Percentiles rank a stretch among this genome's conserved stretches.
Evolutionary conservation across 2,329 filamentous ascomycete species (phyloP).

Genomic region (Cyphellophora attinorum): DNA sequence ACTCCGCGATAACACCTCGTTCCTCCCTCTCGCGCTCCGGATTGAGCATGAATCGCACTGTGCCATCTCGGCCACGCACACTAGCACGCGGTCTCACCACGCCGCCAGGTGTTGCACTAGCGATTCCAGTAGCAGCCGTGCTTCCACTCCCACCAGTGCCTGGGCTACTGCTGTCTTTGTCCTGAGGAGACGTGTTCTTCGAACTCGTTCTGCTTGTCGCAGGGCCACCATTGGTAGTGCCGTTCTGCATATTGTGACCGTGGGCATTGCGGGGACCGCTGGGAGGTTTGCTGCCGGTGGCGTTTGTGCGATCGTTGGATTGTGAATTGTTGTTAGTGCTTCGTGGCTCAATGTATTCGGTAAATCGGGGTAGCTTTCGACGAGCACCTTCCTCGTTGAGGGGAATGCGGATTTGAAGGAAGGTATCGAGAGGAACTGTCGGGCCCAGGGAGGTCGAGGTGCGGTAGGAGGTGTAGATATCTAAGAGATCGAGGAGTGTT

Average conservation of each 20-base stretch:
- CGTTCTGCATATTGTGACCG: background rate
- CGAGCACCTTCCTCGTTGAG: constrained; percentile 73
- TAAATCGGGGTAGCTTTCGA: constrained; percentile 52
- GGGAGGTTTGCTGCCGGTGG: background rate
- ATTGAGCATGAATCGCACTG: constrained; percentile 83
- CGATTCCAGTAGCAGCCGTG: constrained; percentile 3
- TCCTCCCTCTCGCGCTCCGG: constrained; percentile 65
- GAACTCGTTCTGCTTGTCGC: background rate
- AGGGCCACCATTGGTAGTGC: background rate
- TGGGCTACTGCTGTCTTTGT: constrained; percentile 1
- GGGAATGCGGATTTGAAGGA: constrained; percentile 77
- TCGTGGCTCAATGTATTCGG: constrained; percentile 36
- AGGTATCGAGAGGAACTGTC: constrained; percentile 62
- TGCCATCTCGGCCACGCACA: constrained; percentile 53
- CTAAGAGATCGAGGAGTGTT: constrained; percentile 79
- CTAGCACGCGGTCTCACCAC: constrained; percentile 20
- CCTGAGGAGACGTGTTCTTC: constrained; percentile 13
- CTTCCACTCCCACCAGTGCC: constrained; percentile 1
- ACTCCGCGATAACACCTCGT: constrained; percentile 55
- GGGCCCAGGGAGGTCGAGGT: constrained; percentile 64
- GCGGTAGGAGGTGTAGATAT: constrained; percentile 81
- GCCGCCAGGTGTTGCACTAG: constrained; percentile 10
- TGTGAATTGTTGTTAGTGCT: background rate
- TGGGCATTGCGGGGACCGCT: background rate
- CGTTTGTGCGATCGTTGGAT: background rate